Base-by-base conservation (phyloP, 139 green algal genomes). In the Chlamydomonas sp. region DNA sequence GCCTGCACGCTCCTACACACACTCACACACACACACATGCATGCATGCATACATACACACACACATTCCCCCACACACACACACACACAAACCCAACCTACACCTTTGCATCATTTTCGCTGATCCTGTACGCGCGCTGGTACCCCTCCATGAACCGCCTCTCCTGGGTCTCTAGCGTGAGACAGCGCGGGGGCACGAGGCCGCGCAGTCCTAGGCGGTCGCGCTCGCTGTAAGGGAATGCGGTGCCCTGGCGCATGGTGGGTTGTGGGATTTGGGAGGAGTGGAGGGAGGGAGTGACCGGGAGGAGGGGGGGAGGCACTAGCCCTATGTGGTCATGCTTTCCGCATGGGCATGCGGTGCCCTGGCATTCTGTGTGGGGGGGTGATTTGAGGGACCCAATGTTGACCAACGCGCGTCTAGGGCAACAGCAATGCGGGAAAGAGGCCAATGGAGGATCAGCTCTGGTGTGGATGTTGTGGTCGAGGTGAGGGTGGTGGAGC, bases 131-230 rank as follows among this genome's bases (percentile, higher is more conserved):
- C 6, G 74, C 78, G 4, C 74, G 59, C n/a, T 73, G 48, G 64
- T 87, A 90, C 8, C 81, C 78, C 5, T 84, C 75, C 81, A 91
- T 82, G n/a, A 85, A 78, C 1, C 87, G 77, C 16, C 61, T 66
- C 39, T 85, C 81, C 80, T 94, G 89, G 33, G 79, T 71, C 33
- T 89, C 69, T 78, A 94, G 70, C 0, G 70, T 74, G 0, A 87
- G 73, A 3, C 82, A 69, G 1, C 80, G 48, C 1, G 89, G 85
- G 8, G 93, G 93, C 58, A 97, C 79, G 31, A 98, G 81, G 20
- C 93, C 93, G 1, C 93, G 73, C 31, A 98, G 70, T 0, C 84
- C 85, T 31, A 98, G 70, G 0, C 92, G 77, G 65, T 98, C 93
- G 0, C 92, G 76, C 73, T 98, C 93, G 5, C 79, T 50, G 1